Evolutionary conservation across 441 rosid species (phyloP).

Genomic region (Brassica hybrid): DNA sequence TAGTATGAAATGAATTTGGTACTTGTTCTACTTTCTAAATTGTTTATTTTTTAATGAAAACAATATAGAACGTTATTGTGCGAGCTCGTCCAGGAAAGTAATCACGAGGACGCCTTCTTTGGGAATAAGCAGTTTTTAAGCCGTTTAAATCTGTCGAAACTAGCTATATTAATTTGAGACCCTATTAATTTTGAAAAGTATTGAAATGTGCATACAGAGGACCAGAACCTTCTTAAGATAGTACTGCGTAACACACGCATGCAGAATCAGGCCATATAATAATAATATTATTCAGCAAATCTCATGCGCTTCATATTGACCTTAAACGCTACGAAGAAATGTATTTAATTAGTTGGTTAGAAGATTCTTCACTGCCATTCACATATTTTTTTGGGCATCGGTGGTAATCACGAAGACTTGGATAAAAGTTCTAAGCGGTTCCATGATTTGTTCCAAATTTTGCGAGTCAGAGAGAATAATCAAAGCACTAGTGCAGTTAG

Average conservation of each 20-base stretch:
- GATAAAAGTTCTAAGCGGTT: neutral
- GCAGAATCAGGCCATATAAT: neutral
- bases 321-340: neutral
- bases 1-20: neutral
- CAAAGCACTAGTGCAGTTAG: too few species aligned
- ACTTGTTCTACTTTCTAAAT: neutral
- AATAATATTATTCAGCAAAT: neutral
- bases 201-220: conserved; percentile 9
- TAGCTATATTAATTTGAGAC: neutral
- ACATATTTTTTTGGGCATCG: too few species aligned
- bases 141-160: conserved; percentile 16
- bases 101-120: neutral
- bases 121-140: conserved; percentile 22
- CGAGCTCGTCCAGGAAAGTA: conserved; percentile 22
- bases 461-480: too few species aligned
- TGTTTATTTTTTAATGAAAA: neutral
- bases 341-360: neutral
- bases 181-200: neutral
- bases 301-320: conserved; percentile 3
- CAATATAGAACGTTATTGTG: conserved; percentile 6
- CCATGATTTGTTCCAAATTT: too few species aligned
- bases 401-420: neutral
- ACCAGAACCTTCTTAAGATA: neutral
- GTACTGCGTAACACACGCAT: conserved; percentile 11
- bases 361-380: neutral